These are phyloP conservation scores for Didymellaceae sp. DNA, from an alignment of 2,329 filamentous ascomycete species.

Conservation along the genomic window DNA sequence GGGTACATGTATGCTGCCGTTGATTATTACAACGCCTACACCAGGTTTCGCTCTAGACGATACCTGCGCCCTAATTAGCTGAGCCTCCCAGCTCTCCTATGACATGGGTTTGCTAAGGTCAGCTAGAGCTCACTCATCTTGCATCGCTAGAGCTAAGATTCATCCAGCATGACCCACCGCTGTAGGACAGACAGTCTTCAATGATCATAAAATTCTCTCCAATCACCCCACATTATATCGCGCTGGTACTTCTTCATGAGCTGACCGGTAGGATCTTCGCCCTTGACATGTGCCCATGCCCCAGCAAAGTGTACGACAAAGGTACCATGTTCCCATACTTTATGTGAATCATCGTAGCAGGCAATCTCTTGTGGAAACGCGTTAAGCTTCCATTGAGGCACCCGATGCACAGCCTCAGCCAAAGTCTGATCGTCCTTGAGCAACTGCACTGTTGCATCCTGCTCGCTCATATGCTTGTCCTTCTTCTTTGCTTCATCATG, in stretches of 20 bases:
- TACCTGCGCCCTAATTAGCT: too few species aligned
- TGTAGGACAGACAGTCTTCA: not conserved
- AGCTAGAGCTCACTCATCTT: too few species aligned
- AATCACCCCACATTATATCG: slow-evolving; percentile 44
- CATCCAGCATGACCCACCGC: not conserved
- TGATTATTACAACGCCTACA: too few species aligned
- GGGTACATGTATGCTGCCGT: too few species aligned
- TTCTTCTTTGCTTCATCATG: slow-evolving; percentile 31
- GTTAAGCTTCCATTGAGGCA: slow-evolving; percentile 50
- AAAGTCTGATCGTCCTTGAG: slow-evolving; percentile 34
- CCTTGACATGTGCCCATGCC: slow-evolving; percentile 50
- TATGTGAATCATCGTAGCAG: slow-evolving; percentile 44
- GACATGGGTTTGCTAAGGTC: too few species aligned
- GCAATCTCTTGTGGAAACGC: slow-evolving; percentile 50
- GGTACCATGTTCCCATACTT: slow-evolving; percentile 42
- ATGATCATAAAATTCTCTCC: slow-evolving; percentile 35
- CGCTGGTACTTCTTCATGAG: slow-evolving; percentile 49
- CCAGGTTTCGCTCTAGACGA: too few species aligned
- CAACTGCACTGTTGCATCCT: slow-evolving; percentile 48
- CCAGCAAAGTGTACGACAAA: slow-evolving; percentile 53
- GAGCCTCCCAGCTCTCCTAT: too few species aligned
- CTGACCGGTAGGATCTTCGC: slow-evolving; percentile 47
- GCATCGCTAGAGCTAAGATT: too few species aligned
- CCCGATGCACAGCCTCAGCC: slow-evolving; percentile 29
- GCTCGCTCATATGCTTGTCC: slow-evolving; percentile 43